These are phyloP conservation scores for Ilex asprella DNA, from an alignment of 257 asterid genomes.

Conservation along the genomic window DNA sequence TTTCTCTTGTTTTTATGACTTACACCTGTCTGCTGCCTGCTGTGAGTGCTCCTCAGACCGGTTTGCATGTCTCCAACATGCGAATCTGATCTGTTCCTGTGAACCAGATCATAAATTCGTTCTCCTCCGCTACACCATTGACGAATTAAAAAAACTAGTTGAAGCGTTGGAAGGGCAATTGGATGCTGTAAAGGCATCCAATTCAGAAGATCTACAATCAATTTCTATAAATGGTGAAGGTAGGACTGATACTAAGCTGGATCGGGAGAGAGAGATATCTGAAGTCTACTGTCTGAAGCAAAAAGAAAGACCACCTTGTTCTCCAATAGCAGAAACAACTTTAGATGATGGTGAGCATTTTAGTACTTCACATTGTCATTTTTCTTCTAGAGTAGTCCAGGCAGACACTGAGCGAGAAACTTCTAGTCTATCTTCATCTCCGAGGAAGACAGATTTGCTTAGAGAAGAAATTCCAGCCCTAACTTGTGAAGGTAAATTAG, in stretches of 20 bases:
- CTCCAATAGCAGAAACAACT: neutral
- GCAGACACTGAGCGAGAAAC: neutral
- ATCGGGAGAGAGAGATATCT: conserved; percentile 2
- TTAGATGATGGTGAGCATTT: neutral
- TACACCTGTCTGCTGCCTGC: conserved; percentile 47
- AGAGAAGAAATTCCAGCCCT: conserved; percentile 7
- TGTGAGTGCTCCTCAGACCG: conserved; percentile 50
- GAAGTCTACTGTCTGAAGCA: neutral
- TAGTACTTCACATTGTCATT: neutral
- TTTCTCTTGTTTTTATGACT: conserved; percentile 60
- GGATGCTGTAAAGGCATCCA: conserved; percentile 36
- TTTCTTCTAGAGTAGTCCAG: neutral
- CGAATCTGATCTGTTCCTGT: conserved; percentile 37
- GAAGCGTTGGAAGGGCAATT: conserved; percentile 44
- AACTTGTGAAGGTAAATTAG: neutral
- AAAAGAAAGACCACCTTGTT: conserved; percentile 8
- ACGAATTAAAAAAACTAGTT: conserved; percentile 48
- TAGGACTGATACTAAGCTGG: conserved; percentile 8
- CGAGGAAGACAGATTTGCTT: neutral
- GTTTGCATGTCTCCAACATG: conserved; percentile 61
- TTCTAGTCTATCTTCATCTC: neutral
- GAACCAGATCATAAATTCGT: conserved; percentile 33
- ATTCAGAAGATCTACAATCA: conserved; percentile 10
- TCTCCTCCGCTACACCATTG: conserved; percentile 43
- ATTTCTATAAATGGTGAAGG: conserved; percentile 1